Evolutionary conservation across 306 rosid genomes (phyloP), one percentile per base, ranked within the genome.

Genomic region (Vigna reflexopilosa): DNA sequence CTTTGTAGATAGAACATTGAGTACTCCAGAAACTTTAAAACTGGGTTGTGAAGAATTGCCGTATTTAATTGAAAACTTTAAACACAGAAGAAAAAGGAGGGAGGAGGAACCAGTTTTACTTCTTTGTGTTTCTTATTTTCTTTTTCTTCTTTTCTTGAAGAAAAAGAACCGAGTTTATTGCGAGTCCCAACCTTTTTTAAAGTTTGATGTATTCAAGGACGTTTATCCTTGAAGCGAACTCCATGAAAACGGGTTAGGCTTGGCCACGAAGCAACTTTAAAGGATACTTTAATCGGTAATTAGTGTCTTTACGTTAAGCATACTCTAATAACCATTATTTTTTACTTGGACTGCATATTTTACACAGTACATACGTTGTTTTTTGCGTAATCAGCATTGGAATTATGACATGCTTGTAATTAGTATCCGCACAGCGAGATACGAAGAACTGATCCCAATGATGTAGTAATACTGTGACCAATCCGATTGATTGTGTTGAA

Each of bases 241-340:
- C 48, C 82, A 81, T 59, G 71, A 40, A 73, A 88, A 86, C 64
- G 73, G 76, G 76, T 66, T 80, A 65, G 69, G 63, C 76, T 83
- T 81, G 86, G 67, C 44, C 64, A 70, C 49, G 80, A 84, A 85
- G 92, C 77, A 63, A 88, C 80, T 86, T 72, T 78, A 82, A 80
- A 82, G 65, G 55, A 9, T 81, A 70, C 77, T 76, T 8, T 69
- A 73, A 82, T 48, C 77, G 20, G 22, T 73, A 75, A 81, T 64
- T 72, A 3, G 83, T 69, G 83, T 24, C 90, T 86, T 91, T 83
- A 82, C 79, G 78, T 79, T 85, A 70, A 77, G 72, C 68, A 49
- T 63, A 70, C 86, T 76, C 72, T 67, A 55, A 19, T 83, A 58
- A 30, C 69, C 73, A 19, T 36, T 22, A 64, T 51, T 32, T 83